A percentile compares a stretch with the other conserved stretches of the same genome.
phyloP scores from a whole-genome alignment of 768 basidiomycete genomes.

The Paxillus ammoniavirescens region DNA sequence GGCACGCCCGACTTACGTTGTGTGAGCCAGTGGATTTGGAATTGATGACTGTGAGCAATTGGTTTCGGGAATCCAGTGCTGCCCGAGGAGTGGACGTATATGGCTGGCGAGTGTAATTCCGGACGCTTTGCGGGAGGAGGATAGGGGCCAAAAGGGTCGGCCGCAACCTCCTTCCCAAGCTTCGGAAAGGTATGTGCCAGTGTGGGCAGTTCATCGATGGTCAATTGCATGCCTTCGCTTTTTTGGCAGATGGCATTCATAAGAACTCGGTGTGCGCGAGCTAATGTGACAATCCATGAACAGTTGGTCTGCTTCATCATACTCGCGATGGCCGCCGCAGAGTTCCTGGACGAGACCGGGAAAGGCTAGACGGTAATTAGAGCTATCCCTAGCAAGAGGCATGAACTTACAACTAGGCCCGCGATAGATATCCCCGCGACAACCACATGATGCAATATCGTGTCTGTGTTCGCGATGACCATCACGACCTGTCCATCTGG shows the following conservation, averaged over 20 bases:
- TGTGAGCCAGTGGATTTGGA: constrained; percentile 33
- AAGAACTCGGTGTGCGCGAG: constrained; percentile 16
- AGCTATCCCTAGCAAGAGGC: constrained; percentile 27
- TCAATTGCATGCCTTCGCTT: not conserved
- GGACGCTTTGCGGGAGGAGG: constrained; percentile 8
- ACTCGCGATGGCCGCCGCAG: constrained; percentile 35
- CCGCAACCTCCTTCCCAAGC: constrained; percentile 32
- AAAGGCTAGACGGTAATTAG: constrained; percentile 28
- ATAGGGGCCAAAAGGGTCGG: constrained; percentile 20
- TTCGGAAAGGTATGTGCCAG: constrained; percentile 37
- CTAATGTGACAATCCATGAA: constrained; percentile 16
- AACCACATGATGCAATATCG: constrained; percentile 33
- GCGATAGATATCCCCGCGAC: constrained; percentile 38
- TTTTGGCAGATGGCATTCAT: constrained; percentile 9
- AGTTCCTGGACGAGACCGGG: constrained; percentile 40
- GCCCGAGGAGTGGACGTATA: constrained; percentile 51
- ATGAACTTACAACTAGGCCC: constrained; percentile 33
- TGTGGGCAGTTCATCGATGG: constrained; percentile 18
- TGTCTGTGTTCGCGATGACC: constrained; percentile 30
- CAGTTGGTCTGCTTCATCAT: constrained; percentile 24
- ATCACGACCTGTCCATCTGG: constrained; percentile 19
- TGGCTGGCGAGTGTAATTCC: constrained; percentile 34
- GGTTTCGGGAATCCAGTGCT: constrained; percentile 52
- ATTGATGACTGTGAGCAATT: constrained; percentile 35
- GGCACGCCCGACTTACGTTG: constrained; percentile 29